Percentiles rank a stretch among this genome's conserved stretches.
Conservation (phyloP, 306 rosid species). For the Canavalia ensiformis region DNA sequence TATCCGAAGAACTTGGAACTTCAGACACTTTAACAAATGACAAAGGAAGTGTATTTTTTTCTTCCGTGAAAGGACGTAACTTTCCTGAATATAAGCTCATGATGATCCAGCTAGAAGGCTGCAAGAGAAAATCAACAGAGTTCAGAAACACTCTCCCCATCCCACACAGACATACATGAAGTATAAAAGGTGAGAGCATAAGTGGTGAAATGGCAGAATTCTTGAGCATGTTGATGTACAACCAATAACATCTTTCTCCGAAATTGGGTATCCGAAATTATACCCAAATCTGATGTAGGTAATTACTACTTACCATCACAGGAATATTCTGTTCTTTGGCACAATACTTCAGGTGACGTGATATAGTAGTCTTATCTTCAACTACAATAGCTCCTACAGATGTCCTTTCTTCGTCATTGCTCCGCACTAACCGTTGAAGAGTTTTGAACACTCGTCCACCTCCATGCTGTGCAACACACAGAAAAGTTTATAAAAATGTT, state of each 20-base stretch:
- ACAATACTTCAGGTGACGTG: constrained; percentile 85
- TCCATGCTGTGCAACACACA: constrained; percentile 70
- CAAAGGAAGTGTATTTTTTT: constrained; percentile 28
- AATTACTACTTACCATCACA: constrained; percentile 57
- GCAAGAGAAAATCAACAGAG: constrained; percentile 46
- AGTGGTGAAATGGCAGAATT: background rate
- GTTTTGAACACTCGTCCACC: constrained; percentile 80
- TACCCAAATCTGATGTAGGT: background rate
- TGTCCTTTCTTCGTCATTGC: constrained; percentile 57
- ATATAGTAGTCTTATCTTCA: constrained; percentile 63
- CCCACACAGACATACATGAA: background rate
- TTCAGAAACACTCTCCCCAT: background rate
- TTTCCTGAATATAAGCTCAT: constrained; percentile 78
- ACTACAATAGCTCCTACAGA: constrained; percentile 64
- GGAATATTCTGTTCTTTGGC: constrained; percentile 74
- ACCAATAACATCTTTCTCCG: background rate
- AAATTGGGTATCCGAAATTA: background rate
- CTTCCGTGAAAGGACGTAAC: constrained; percentile 64
- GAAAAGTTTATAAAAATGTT: constrained; percentile 4
- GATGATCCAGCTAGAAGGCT: constrained; percentile 83
- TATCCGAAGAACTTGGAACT: constrained; percentile 48
- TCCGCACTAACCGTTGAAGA: constrained; percentile 69
- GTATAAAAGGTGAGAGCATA: background rate
- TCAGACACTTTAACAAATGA: constrained; percentile 45
- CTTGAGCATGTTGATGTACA: constrained; percentile 1